Conservation (phyloP, 208 protist species). For the Leishmania martiniquensis region DNA sequence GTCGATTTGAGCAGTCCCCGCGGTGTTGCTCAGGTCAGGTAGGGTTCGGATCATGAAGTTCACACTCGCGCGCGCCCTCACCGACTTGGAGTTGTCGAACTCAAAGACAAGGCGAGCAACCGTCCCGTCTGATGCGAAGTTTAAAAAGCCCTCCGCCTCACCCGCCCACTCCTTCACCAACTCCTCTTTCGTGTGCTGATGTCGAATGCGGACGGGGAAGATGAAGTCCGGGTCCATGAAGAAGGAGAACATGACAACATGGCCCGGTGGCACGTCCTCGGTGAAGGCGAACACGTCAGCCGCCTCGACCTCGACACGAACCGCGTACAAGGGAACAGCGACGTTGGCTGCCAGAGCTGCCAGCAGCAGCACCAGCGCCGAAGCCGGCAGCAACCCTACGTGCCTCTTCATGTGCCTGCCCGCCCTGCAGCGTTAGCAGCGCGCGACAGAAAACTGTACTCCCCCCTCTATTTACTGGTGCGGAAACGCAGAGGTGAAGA, state of each 20-base stretch:
- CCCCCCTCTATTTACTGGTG: no score
- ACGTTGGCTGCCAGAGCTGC: background rate
- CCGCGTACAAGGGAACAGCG: slow-evolving; percentile 1
- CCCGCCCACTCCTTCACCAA: slow-evolving; percentile 10
- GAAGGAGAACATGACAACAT: slow-evolving; percentile 46
- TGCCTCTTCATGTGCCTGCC: background rate
- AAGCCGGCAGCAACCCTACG: background rate
- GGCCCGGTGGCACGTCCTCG: slow-evolving; percentile 36
- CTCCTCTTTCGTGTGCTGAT: background rate
- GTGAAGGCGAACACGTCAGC: slow-evolving; percentile 32
- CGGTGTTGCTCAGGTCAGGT: slow-evolving; percentile 26
- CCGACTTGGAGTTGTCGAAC: slow-evolving; percentile 60
- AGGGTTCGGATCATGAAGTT: slow-evolving; percentile 50
- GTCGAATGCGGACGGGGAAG: slow-evolving; percentile 7
- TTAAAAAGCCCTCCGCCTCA: background rate
- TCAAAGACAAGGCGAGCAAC: slow-evolving; percentile 4
- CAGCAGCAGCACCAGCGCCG: background rate
- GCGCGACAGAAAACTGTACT: no score
- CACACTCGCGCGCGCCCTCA: slow-evolving; percentile 28
- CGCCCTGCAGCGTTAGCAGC: no score
- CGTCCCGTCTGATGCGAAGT: background rate
- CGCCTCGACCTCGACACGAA: slow-evolving; percentile 10
- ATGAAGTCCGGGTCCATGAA: slow-evolving; percentile 24
- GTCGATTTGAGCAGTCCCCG: slow-evolving; percentile 47
- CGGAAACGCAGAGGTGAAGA: background rate